Conservation (phyloP, 805 yeast species). For the Candida odintsovae region DNA sequence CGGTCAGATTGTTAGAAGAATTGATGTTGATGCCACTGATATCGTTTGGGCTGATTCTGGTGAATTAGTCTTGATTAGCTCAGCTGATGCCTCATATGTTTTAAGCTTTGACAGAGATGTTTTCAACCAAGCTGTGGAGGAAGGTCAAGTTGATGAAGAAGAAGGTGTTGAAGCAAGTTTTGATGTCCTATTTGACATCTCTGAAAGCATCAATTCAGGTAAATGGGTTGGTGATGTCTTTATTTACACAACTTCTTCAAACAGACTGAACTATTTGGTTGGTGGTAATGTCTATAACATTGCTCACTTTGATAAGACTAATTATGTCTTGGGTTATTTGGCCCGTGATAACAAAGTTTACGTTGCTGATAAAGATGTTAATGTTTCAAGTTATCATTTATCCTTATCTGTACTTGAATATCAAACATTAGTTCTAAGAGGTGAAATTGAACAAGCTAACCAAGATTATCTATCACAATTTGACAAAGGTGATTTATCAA, state of each 20-base stretch:
- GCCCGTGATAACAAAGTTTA: constrained; percentile 88
- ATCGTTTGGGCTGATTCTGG: constrained; percentile 94
- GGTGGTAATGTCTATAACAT: constrained; percentile 91
- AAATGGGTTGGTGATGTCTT: constrained; percentile 98
- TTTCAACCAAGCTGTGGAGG: constrained; percentile 55
- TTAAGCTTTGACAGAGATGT: constrained; percentile 66
- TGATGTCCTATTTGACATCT: constrained; percentile 76
- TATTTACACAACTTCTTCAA: constrained; percentile 79
- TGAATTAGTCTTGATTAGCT: constrained; percentile 72
- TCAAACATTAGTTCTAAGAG: constrained; percentile 92
- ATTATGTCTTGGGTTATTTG: constrained; percentile 83
- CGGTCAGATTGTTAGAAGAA: constrained; percentile 77
- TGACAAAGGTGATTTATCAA: constrained; percentile 61
- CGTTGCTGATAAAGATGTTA: constrained; percentile 85
- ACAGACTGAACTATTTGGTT: constrained; percentile 88
- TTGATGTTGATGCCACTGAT: constrained; percentile 77
- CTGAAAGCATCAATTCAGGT: constrained; percentile 80
- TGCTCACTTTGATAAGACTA: constrained; percentile 86
- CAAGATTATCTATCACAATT: constrained; percentile 51
- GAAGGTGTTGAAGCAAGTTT: constrained; percentile 89
- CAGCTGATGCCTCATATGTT: constrained; percentile 70
- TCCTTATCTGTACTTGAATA: constrained; percentile 87
- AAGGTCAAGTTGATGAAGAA: constrained; percentile 58
- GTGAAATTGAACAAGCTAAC: constrained; percentile 82
- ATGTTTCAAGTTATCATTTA: constrained; percentile 73